Evolutionary conservation across 1,284 basidiomycete genomes (phyloP), one percentile per base, ranked within the genome.

Genomic region (Heterobasidion annosum): DNA sequence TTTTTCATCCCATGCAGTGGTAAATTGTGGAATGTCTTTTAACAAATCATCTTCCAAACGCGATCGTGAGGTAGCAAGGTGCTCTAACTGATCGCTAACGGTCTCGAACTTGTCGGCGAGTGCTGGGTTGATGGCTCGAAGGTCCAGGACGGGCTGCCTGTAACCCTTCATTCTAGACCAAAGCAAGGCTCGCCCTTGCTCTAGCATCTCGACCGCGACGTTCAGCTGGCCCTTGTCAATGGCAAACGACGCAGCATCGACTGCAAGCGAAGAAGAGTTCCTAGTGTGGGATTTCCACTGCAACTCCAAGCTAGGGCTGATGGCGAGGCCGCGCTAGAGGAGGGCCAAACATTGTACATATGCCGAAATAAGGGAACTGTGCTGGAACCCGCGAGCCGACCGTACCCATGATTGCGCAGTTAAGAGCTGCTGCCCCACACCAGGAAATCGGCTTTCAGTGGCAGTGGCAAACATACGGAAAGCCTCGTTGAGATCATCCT

Each of bases 201-300:
- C 70, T 1, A 71, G 56, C 18, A 68, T 51, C 48, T 68, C 68
- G 8, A 80, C 60, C 3, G 69, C 68, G 15, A 59, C 53, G 6
- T 64, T 55, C 53, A 71, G 68, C 51, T 71, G 64, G 7, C 60
- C 59, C 9, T 61, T 19, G 0, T 66, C 66, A 19, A 75, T 70
- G 2, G 66, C 63, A 56, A 63, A 68, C 12, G 67, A 60, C 4
- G 70, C 71, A 15, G 70, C 69, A 52, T 73, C 72, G 48, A 49
- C 48, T 3, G 55, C 13, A 12, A 53, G 44, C 13, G n/a, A 42
- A 6, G n/a, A 15, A 13, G 6, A 40, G 16, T 13, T 9, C 34
- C 46, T 34, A 43, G n/a, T 42, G 37, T 44, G 34, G 2, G 32
- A 51, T 34, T 19, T 8, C 34, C 19, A 18, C 37, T 51, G 34